phyloP scores from a whole-genome alignment of 2,329 filamentous ascomycete genomes.

The Xylaria sp. region DNA sequence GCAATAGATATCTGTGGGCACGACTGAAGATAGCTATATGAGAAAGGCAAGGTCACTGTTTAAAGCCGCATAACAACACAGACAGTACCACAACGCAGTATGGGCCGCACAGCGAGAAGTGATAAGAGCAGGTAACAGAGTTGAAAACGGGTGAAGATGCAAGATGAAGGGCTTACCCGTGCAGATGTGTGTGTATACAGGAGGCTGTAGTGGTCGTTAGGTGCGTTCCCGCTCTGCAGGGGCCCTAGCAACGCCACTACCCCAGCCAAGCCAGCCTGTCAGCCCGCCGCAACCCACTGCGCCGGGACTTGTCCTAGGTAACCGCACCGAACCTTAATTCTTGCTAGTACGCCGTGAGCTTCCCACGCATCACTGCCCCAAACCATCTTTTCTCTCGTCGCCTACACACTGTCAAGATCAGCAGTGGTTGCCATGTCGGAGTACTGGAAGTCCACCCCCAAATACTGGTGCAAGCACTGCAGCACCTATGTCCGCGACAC shows the following conservation, averaged over 20 bases:
- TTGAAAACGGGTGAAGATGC: not conserved
- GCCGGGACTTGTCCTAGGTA: not conserved
- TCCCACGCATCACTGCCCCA: not conserved
- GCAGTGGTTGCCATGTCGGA: conserved; percentile 76
- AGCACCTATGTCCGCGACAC: conserved; percentile 90
- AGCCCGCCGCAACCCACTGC: conserved; percentile 10
- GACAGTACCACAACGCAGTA: not conserved
- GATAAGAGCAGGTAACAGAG: not conserved
- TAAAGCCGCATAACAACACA: not conserved
- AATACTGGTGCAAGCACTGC: conserved; percentile 99
- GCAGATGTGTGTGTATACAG: not conserved
- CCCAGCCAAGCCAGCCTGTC: conserved; percentile 12
- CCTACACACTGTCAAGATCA: not conserved
- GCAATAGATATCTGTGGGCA: no score
- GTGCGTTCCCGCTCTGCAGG: not conserved
- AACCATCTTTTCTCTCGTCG: not conserved
- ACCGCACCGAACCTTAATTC: conserved; percentile 4
- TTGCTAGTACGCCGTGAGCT: not conserved
- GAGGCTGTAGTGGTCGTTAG: not conserved
- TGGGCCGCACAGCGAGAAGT: not conserved
- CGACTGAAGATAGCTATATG: no score
- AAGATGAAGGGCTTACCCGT: not conserved
- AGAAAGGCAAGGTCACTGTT: not conserved
- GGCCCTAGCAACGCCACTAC: not conserved
- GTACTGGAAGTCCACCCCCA: conserved; percentile 98